phyloP scores from a whole-genome alignment of 345 rosid species.

The Eucalyptus leucophloia region DNA sequence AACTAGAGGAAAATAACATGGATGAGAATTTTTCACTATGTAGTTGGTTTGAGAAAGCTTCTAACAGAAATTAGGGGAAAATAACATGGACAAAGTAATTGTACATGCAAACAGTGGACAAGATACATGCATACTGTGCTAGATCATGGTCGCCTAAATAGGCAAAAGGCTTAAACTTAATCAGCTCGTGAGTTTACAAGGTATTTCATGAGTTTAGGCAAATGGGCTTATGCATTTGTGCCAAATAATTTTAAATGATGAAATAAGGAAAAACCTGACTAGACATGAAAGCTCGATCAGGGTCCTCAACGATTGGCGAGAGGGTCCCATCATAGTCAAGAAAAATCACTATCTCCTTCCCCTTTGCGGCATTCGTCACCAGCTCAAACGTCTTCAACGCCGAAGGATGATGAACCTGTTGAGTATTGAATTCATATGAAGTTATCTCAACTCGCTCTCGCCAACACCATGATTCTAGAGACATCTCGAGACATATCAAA shows the following conservation, averaged over 20 bases:
- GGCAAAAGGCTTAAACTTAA: background rate
- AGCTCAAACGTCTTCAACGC: conserved; percentile 71
- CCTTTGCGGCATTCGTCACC: conserved; percentile 40
- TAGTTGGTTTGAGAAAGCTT: background rate
- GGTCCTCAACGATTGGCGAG: conserved; percentile 90
- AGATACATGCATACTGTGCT: background rate
- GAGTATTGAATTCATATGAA: background rate
- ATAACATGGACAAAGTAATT: background rate
- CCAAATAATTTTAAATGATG: background rate
- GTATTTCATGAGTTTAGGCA: background rate
- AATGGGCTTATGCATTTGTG: background rate
- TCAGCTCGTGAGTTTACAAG: background rate
- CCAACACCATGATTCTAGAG: background rate
- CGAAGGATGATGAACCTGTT: conserved; percentile 69
- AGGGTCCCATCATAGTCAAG: conserved; percentile 96
- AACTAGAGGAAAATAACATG: background rate
- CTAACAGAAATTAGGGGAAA: background rate
- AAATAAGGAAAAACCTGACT: conserved; percentile 34
- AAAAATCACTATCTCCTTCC: conserved; percentile 82
- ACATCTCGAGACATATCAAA: background rate
- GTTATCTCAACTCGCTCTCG: background rate
- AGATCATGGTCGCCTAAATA: background rate
- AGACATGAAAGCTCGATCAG: conserved; percentile 91
- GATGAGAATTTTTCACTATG: background rate
- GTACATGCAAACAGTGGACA: background rate